These are phyloP conservation scores for Sistotremastrum niveocremeum DNA, from an alignment of 768 basidiomycete genomes.

Conservation along the genomic window DNA sequence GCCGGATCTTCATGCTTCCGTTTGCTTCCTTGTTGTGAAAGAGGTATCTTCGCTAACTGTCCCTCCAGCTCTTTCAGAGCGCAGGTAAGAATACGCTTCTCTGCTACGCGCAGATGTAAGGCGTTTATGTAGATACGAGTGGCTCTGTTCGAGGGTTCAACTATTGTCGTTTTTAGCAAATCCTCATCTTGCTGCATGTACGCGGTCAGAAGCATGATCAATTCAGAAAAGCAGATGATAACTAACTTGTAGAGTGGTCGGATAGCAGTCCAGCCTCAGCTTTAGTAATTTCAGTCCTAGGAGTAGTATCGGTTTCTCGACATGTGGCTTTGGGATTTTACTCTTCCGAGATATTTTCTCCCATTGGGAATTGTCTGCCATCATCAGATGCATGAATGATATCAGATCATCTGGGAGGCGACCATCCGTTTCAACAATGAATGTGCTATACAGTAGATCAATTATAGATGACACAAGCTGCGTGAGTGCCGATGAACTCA, in stretches of 20 bases:
- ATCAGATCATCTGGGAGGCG: conserved; percentile 43
- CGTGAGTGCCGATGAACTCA: conserved; percentile 15
- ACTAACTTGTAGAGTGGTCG: conserved; percentile 45
- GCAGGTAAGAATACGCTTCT: conserved; percentile 16
- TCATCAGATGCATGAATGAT: conserved; percentile 52
- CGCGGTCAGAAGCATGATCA: conserved; percentile 1
- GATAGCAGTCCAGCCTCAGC: conserved; percentile 40
- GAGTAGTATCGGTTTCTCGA: conserved; percentile 32
- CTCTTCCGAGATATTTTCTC: conserved; percentile 42
- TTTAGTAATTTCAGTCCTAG: conserved; percentile 37
- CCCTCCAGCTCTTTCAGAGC: conserved; percentile 1
- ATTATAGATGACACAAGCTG: not conserved
- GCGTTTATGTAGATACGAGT: no score
- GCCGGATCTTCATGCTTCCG: no score
- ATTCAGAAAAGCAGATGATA: not conserved
- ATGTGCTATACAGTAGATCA: conserved; percentile 27
- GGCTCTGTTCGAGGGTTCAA: not conserved
- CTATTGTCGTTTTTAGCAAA: not conserved
- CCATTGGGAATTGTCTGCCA: conserved; percentile 45
- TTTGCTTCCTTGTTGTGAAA: no score
- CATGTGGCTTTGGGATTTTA: conserved; percentile 61
- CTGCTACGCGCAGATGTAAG: conserved; percentile 13
- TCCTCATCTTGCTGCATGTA: conserved; percentile 6
- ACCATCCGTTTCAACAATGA: conserved; percentile 38
- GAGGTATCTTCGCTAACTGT: no score